These are phyloP conservation scores for Posidonia australis DNA, from an alignment of 106 monocot genomes.

Conservation along the genomic window DNA sequence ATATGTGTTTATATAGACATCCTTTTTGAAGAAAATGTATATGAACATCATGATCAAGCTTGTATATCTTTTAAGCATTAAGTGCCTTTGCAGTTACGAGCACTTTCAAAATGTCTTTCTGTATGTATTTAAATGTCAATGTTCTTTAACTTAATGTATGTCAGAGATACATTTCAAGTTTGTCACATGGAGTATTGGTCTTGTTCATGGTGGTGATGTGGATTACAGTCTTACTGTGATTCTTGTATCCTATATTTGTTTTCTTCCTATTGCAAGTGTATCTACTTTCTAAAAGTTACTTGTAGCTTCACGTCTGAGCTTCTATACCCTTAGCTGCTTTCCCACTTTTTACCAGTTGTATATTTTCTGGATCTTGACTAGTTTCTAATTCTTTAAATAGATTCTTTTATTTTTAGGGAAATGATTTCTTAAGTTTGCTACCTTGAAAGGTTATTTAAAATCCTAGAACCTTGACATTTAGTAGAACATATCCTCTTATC, in stretches of 20 bases:
- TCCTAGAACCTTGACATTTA: conserved; percentile 38
- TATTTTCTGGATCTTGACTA: no score
- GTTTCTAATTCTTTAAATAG: no score
- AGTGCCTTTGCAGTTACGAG: neutral
- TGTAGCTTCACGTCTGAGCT: neutral
- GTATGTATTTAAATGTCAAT: no score
- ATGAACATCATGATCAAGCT: neutral
- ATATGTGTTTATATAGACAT: no score
- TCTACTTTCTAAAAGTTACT: neutral
- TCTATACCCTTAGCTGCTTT: neutral
- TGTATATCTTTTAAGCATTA: neutral
- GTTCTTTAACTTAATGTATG: conserved; percentile 36
- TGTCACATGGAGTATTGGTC: conserved; percentile 23
- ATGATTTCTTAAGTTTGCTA: neutral
- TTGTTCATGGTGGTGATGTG: conserved; percentile 33
- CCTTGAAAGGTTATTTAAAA: neutral
- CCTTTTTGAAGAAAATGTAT: neutral
- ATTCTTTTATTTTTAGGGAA: no score
- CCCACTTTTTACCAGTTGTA: no score
- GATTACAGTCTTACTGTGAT: conserved; percentile 14
- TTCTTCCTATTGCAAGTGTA: neutral
- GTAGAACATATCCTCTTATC: conserved; percentile 15
- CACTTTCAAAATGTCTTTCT: neutral
- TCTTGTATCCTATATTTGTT: conserved; percentile 64
- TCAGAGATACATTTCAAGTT: conserved; percentile 30